A percentile compares a stretch with the other conserved stretches of the same genome.
Evolutionary conservation across 768 basidiomycete species (phyloP).

Genomic region (Chalciporus piperatus): DNA sequence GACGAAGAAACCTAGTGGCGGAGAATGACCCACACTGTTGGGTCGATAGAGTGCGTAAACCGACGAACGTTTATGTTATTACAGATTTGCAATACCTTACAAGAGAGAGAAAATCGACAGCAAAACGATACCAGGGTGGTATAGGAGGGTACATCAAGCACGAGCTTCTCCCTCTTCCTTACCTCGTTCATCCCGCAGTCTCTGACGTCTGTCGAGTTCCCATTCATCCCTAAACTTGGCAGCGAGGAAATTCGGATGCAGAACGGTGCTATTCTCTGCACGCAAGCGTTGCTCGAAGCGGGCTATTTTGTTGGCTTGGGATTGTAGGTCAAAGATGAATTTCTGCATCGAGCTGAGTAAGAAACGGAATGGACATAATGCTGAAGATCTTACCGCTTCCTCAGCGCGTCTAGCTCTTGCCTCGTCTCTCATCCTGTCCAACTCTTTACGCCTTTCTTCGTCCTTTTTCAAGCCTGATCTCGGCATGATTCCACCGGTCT

Average conservation of each 20-base stretch:
- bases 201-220: constrained; percentile 39
- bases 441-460: constrained; percentile 67
- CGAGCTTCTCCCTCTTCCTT: constrained; percentile 30
- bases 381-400: constrained; percentile 48
- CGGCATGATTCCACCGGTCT: constrained; percentile 46
- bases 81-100: constrained; percentile 18
- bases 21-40: background rate
- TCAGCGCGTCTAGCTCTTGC: constrained; percentile 53
- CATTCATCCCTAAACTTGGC: constrained; percentile 55
- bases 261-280: constrained; percentile 47
- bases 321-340: constrained; percentile 54
- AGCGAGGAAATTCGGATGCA: constrained; percentile 61
- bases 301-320: constrained; percentile 57
- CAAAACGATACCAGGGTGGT: background rate
- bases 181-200: constrained; percentile 25
- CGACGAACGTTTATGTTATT: background rate
- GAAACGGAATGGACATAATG: background rate
- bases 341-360: constrained; percentile 34
- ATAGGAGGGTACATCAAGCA: constrained; percentile 29
- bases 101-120: background rate
- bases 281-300: constrained; percentile 59
- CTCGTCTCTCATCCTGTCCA: constrained; percentile 69
- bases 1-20: constrained; percentile 4
- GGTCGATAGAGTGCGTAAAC: constrained; percentile 1
- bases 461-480: constrained; percentile 49